phyloP scores from a whole-genome alignment of 2,329 filamentous ascomycete species.

The Acephala macrosclerotiorum region DNA sequence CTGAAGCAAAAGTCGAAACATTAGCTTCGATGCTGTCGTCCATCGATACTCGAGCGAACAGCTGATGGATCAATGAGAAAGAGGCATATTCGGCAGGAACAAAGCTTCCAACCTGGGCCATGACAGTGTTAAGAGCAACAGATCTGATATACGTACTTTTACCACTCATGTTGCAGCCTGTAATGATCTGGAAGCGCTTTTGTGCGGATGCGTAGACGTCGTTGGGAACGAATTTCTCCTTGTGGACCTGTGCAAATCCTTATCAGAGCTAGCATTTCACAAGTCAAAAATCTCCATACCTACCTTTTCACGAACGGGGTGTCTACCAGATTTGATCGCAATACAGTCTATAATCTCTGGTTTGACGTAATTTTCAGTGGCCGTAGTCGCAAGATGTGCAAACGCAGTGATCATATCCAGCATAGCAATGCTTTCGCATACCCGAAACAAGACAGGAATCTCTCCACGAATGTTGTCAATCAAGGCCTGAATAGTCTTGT shows the following conservation, averaged over 20 bases:
- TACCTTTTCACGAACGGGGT: constrained; percentile 74
- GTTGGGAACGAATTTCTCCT: constrained; percentile 80
- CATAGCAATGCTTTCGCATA: constrained; percentile 86
- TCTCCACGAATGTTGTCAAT: constrained; percentile 75
- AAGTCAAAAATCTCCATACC: background rate
- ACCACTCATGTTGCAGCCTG: constrained; percentile 97
- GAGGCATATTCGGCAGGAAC: constrained; percentile 86
- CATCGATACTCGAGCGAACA: constrained; percentile 88
- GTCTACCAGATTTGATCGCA: constrained; percentile 70
- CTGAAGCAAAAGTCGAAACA: constrained; percentile 89
- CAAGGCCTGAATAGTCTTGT: constrained; percentile 75
- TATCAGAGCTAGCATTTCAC: background rate
- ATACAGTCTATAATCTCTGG: constrained; percentile 69
- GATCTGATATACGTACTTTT: constrained; percentile 95
- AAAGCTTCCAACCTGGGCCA: constrained; percentile 93
- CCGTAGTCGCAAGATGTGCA: constrained; percentile 72
- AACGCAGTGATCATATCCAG: constrained; percentile 87
- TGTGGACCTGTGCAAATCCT: constrained; percentile 58
- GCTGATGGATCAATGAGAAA: constrained; percentile 79
- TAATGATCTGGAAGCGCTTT: constrained; percentile 89
- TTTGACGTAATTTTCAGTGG: constrained; percentile 62
- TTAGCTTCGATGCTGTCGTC: constrained; percentile 91
- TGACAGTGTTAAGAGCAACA: constrained; percentile 83
- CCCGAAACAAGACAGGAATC: constrained; percentile 77
- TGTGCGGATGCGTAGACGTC: constrained; percentile 86